phyloP scores from a whole-genome alignment of 305 asterid genomes.

The Petunia hybrid region DNA sequence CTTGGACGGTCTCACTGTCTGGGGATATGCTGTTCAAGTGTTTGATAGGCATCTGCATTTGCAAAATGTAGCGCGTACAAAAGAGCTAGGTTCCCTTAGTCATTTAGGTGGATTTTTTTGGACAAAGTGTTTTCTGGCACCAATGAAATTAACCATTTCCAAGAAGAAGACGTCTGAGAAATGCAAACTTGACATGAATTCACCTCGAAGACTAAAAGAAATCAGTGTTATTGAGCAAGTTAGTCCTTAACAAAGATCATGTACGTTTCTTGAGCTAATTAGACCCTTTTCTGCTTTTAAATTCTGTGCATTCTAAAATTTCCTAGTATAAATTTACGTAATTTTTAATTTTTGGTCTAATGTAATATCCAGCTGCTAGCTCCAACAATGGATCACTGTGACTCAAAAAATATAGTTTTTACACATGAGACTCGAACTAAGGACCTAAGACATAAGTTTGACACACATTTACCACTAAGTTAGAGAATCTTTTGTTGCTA shows the following conservation, averaged over 20 bases:
- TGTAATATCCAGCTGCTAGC: slow-evolving; percentile 54
- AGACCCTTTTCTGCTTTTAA: neutral
- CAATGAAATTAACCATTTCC: slow-evolving; percentile 53
- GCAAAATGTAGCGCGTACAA: slow-evolving; percentile 57
- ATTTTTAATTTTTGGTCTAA: neutral
- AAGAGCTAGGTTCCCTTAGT: slow-evolving; percentile 60
- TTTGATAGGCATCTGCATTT: slow-evolving; percentile 54
- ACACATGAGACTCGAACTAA: too few relatives aligned
- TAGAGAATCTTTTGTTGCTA: too few relatives aligned
- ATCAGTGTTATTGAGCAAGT: slow-evolving; percentile 62
- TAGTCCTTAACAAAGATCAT: slow-evolving; percentile 59
- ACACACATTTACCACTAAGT: too few relatives aligned
- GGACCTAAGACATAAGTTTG: too few relatives aligned
- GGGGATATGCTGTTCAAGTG: slow-evolving; percentile 84
- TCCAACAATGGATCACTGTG: slow-evolving; percentile 83
- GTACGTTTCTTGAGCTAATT: slow-evolving; percentile 35
- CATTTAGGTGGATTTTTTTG: slow-evolving; percentile 42
- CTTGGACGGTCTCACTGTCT: slow-evolving; percentile 81
- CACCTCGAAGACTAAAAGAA: slow-evolving; percentile 67
- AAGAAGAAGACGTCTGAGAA: slow-evolving; percentile 46
- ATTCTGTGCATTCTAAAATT: neutral
- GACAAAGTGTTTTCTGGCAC: slow-evolving; percentile 40
- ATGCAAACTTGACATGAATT: slow-evolving; percentile 57
- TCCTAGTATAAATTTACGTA: too few relatives aligned
- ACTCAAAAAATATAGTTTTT: too few relatives aligned